Evolutionary conservation across 2,329 filamentous ascomycete genomes (phyloP).

Genomic region (Berkeleyomyces rouxiae): DNA sequence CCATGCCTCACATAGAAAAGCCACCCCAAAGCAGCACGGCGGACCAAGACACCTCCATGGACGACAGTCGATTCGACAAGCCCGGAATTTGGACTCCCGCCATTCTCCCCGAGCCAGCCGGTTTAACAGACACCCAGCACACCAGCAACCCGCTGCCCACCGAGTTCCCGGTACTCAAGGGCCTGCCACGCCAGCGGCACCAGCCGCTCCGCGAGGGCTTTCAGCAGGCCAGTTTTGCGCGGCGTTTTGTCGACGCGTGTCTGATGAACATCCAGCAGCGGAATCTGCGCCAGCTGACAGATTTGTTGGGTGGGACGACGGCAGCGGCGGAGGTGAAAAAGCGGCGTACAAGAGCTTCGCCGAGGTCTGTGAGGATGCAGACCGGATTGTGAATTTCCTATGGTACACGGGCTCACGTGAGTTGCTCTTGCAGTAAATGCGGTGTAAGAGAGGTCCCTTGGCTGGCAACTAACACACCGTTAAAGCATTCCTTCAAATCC

Average conservation of each 20-base stretch:
- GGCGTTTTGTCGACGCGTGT: neutral
- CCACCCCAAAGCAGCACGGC: neutral
- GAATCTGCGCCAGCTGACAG: neutral
- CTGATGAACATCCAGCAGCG: conserved; percentile 7
- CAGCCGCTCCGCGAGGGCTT: conserved; percentile 1
- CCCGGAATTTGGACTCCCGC: neutral
- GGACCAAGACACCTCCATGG: neutral
- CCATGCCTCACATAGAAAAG: neutral
- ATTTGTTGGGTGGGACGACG: conserved; percentile 3
- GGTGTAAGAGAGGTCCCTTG: neutral
- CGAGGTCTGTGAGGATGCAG: conserved; percentile 58
- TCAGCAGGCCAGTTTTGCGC: neutral
- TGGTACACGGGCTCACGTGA: conserved; percentile 79
- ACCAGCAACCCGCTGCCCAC: neutral
- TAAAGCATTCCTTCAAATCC: conserved; percentile 33
- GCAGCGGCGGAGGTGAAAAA: conserved; percentile 30
- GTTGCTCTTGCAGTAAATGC: conserved; percentile 19
- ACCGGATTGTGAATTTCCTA: conserved; percentile 58
- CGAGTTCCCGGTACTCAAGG: neutral
- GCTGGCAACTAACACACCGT: conserved; percentile 15
- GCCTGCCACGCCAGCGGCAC: neutral
- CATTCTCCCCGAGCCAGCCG: neutral
- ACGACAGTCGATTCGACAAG: neutral
- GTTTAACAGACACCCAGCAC: neutral
- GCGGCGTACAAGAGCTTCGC: conserved; percentile 43